phyloP scores from a whole-genome alignment of 352 stramenopile species.

The Thraustotheca clavata region DNA sequence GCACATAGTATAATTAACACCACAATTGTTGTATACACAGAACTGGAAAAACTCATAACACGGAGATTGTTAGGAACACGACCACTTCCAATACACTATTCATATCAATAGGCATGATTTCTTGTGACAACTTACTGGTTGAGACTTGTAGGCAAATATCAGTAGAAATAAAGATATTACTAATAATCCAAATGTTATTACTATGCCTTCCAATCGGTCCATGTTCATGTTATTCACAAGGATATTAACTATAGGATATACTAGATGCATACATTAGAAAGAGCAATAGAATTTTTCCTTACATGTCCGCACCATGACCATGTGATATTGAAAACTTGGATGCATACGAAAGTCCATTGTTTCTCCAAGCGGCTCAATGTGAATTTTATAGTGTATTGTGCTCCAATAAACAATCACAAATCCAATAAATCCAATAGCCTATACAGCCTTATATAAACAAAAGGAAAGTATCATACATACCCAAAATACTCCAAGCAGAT shows the following conservation, averaged over 20 bases:
- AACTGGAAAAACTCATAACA: constrained; percentile 21
- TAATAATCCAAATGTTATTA: not conserved
- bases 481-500: constrained; percentile 6
- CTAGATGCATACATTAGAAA: not conserved
- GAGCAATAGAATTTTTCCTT: not conserved
- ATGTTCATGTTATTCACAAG: constrained; percentile 6
- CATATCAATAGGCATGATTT: not conserved
- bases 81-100: constrained; percentile 21
- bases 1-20: not conserved
- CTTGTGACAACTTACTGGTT: not conserved
- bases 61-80: constrained; percentile 19
- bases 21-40: constrained; percentile 5
- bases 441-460: not conserved
- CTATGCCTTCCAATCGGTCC: not conserved
- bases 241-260: constrained; percentile 13
- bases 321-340: constrained; percentile 15
- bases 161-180: constrained; percentile 4
- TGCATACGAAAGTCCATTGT: constrained; percentile 19
- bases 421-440: constrained; percentile 9
- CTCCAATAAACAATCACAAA: constrained; percentile 12
- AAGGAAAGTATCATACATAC: not conserved
- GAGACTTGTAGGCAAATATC: constrained; percentile 16
- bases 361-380: constrained; percentile 10
- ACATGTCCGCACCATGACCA: constrained; percentile 13
- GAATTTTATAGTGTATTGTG: constrained; percentile 19